Base-by-base conservation (phyloP, 306 rosid genomes). In the Abrus precatorius region DNA sequence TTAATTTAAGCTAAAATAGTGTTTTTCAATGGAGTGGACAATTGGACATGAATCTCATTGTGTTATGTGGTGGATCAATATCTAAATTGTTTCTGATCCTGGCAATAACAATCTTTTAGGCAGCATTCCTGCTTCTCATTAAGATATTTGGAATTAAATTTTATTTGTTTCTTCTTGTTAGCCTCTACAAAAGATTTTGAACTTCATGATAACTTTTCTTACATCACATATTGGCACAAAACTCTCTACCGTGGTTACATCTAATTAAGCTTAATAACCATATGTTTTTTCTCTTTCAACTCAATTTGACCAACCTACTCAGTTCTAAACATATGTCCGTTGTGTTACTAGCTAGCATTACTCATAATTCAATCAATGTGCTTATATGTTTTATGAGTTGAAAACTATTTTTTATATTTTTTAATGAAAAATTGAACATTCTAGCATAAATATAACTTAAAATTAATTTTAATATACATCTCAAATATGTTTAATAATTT, bases 1-100 rank as follows among this genome's bases (percentile, higher is more conserved):
- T 47, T 57, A 28, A 3, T 57, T 57, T 33, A 30, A 9, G 41
- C 6, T 60, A 13, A 60, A 68, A 68, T 30, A 44, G 56, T 68
- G 41, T 28, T 68, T 28, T 68, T 68, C 9, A 11, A 12, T 29
- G 74, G 27, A 56, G 62, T 56, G 62, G 33, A 56, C 62, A 20
- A 20, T 20, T 20, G 20, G 20, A 20, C 20, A 0, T 20, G 14
- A 67, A 27, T 28, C n/a, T 28, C 9, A 14, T 63, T 64, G 73
- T 28, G 5, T 29, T 10, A 20, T 5, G 28, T 44, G 3, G 1
- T 36, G 5, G 41, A 43, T 29, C 72, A 66, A 65, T 66, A 41
- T 67, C 72, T 30, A 57, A 7, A 57, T 57, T 5, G 38, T 57
- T 57, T 57, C 38, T 9, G 65, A 1, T 8, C 20, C 10, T 27